Conservation (phyloP, 2,329 filamentous ascomycete genomes). For the Cladosporium phlei region DNA sequence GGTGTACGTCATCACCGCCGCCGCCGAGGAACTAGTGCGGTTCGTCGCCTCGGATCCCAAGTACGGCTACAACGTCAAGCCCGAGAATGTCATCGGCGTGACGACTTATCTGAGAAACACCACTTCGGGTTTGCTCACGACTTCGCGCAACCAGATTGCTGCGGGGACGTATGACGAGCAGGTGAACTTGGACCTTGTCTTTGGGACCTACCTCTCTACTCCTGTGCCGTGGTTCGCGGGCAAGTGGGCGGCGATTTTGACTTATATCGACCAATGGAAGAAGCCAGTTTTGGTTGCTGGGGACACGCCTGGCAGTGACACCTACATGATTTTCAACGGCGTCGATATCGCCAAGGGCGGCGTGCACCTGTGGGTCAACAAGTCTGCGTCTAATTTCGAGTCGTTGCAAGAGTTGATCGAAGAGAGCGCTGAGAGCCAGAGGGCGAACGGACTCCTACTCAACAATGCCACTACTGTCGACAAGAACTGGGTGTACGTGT, state of each 20-base stretch:
- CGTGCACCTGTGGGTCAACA: slow-evolving; percentile 42
- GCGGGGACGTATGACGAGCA: slow-evolving; percentile 34
- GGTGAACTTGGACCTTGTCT: slow-evolving; percentile 37
- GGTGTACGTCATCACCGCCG: slow-evolving; percentile 42
- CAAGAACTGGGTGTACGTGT: slow-evolving; percentile 45
- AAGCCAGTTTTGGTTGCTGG: slow-evolving; percentile 40
- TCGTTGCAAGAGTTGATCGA: slow-evolving; percentile 38
- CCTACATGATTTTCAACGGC: slow-evolving; percentile 44
- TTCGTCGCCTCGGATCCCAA: slow-evolving; percentile 44
- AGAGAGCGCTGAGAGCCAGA: slow-evolving; percentile 33
- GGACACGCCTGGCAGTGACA: slow-evolving; percentile 43
- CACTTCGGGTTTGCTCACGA: slow-evolving; percentile 24
- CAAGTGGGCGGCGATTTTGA: slow-evolving; percentile 41
- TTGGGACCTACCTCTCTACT: slow-evolving; percentile 42
- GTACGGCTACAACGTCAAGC: slow-evolving; percentile 44
- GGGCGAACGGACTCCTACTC: slow-evolving; percentile 32
- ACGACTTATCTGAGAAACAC: slow-evolving; percentile 35
- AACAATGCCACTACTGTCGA: slow-evolving; percentile 41
- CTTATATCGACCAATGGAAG: slow-evolving; percentile 39
- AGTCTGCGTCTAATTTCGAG: slow-evolving; percentile 33
- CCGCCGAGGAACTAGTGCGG: slow-evolving; percentile 43
- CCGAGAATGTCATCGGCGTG: slow-evolving; percentile 44
- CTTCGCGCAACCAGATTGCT: slow-evolving; percentile 38
- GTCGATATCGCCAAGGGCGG: slow-evolving; percentile 41
- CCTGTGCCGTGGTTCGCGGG: slow-evolving; percentile 43